phyloP scores from a whole-genome alignment of 441 rosid genomes.

The Eutrema salsugineum region DNA sequence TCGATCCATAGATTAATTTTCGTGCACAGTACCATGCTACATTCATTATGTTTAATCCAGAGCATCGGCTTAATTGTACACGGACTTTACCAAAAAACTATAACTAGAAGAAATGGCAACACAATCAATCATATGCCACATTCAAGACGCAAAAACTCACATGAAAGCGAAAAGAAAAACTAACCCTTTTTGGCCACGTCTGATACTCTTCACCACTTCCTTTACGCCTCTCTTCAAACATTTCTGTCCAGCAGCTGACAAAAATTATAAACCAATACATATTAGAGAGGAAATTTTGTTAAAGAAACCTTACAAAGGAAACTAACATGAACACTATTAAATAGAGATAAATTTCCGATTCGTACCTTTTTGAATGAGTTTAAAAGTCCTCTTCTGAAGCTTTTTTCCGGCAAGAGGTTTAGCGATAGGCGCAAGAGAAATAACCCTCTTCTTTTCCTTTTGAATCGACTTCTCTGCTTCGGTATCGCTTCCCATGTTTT shows the following conservation, averaged over 20 bases:
- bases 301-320: background rate
- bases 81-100: background rate
- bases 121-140: background rate
- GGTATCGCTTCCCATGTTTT: conserved; percentile 80
- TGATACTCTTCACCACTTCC: conserved; percentile 91
- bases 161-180: background rate
- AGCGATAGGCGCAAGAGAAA: conserved; percentile 78
- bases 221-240: conserved; percentile 98
- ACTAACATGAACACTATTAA: background rate
- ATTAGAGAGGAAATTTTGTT: background rate
- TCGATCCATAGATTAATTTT: conserved; percentile 35
- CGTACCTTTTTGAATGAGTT: conserved; percentile 83
- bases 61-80: conserved; percentile 70
- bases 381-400: conserved; percentile 80
- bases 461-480: conserved; percentile 69
- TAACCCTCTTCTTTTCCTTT: conserved; percentile 59
- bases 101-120: background rate
- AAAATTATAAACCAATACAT: background rate
- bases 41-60: conserved; percentile 38
- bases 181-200: conserved; percentile 90
- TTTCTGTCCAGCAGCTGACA: conserved; percentile 73
- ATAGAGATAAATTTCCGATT: background rate
- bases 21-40: conserved; percentile 64
- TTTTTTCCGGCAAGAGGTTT: conserved; percentile 95
- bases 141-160: background rate